phyloP scores from a whole-genome alignment of 1,284 basidiomycete genomes.

The Earliella scabrosa region DNA sequence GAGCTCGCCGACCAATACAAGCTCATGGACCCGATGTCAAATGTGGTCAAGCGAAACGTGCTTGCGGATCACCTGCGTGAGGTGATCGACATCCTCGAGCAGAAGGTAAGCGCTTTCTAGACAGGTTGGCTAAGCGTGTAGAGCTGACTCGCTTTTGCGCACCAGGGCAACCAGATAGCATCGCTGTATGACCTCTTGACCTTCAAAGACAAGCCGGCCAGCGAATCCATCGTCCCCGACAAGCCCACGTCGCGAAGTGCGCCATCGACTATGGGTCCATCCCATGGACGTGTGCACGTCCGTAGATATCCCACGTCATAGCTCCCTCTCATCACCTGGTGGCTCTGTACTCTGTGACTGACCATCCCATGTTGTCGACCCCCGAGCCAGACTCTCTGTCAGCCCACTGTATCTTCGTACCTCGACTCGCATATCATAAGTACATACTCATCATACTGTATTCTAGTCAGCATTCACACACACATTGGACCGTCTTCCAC shows the following conservation, averaged over 20 bases:
- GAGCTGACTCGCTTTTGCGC: background rate
- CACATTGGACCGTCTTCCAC: too few species aligned
- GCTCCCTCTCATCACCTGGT: background rate
- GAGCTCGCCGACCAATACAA: constrained; percentile 91
- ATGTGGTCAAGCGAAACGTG: constrained; percentile 78
- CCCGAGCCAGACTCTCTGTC: too few species aligned
- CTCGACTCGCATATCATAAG: too few species aligned
- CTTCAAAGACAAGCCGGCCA: constrained; percentile 69
- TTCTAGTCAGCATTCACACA: too few species aligned
- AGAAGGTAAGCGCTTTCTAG: constrained; percentile 64
- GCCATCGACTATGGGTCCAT: background rate
- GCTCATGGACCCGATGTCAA: constrained; percentile 80
- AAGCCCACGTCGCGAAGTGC: constrained; percentile 2
- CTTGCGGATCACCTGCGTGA: constrained; percentile 86
- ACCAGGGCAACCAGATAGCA: constrained; percentile 87
- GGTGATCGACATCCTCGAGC: constrained; percentile 88
- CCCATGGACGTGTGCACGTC: constrained; percentile 7
- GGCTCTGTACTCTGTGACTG: too few species aligned
- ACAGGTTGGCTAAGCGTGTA: background rate
- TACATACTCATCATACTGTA: background rate
- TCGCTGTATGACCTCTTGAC: constrained; percentile 79
- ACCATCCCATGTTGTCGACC: too few species aligned
- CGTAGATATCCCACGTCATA: constrained; percentile 20
- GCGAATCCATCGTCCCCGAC: constrained; percentile 38
- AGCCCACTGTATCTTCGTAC: too few species aligned